phyloP scores from a whole-genome alignment of 371 early-diverging fungal genomes.

The Umbelopsis sp. region DNA sequence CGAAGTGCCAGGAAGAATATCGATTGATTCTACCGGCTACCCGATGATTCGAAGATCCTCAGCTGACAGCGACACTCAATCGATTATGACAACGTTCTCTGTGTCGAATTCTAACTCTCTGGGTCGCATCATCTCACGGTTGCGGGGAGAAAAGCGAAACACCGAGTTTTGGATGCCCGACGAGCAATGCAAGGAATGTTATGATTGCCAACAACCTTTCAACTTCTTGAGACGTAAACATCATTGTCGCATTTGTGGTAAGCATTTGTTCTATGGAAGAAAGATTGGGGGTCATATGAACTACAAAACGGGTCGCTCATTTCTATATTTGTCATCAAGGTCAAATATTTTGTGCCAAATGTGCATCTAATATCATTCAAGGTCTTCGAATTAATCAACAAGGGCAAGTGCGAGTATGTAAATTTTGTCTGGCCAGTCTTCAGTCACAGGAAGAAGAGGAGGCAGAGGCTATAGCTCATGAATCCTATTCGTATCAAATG shows the following conservation, averaged over 20 bases:
- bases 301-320: neutral
- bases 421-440: slow-evolving; percentile 63
- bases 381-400: slow-evolving; percentile 64
- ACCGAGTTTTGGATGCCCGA: slow-evolving; percentile 86
- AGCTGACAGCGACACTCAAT: slow-evolving; percentile 56
- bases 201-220: slow-evolving; percentile 74
- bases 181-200: slow-evolving; percentile 78
- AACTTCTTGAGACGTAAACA: slow-evolving; percentile 73
- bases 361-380: slow-evolving; percentile 66
- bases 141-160: slow-evolving; percentile 59
- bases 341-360: slow-evolving; percentile 73
- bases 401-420: slow-evolving; percentile 69
- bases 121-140: slow-evolving; percentile 48
- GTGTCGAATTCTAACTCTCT: slow-evolving; percentile 56
- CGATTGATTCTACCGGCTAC: slow-evolving; percentile 29
- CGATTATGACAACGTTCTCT: slow-evolving; percentile 56
- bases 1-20: slow-evolving; percentile 22
- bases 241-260: slow-evolving; percentile 86
- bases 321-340: slow-evolving; percentile 31
- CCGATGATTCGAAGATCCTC: slow-evolving; percentile 30
- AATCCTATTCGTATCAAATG: slow-evolving; percentile 23
- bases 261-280: slow-evolving; percentile 5
- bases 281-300: neutral
- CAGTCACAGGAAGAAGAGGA: slow-evolving; percentile 52
- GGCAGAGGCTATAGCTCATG: slow-evolving; percentile 26